These are phyloP conservation scores for Colletotrichum melonis DNA, from an alignment of 2,329 filamentous ascomycete species.

Conservation along the genomic window DNA sequence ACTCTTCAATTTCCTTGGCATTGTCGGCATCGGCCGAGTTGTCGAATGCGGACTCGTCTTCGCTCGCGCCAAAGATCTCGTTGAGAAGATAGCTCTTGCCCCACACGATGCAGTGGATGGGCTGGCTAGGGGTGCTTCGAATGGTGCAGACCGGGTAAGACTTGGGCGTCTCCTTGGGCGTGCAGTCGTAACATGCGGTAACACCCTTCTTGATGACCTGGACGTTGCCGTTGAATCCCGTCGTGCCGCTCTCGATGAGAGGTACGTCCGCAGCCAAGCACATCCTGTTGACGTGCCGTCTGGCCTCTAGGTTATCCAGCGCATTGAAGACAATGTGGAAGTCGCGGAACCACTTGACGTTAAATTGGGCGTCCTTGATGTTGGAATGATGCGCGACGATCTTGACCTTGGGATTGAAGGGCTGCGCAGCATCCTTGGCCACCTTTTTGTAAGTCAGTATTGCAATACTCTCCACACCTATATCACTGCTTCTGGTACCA, in stretches of 20 bases:
- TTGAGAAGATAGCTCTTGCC: conserved; percentile 96
- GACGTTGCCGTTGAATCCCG: conserved; percentile 97
- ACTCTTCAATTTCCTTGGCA: conserved; percentile 85
- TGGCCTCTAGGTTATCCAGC: conserved; percentile 92
- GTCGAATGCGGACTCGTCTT: conserved; percentile 86
- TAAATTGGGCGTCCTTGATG: conserved; percentile 91
- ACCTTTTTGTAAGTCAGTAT: conserved; percentile 65
- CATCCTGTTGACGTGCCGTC: conserved; percentile 97
- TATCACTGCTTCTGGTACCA: conserved; percentile 43
- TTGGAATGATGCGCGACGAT: conserved; percentile 93
- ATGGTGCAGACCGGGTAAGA: conserved; percentile 98
- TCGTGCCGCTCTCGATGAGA: conserved; percentile 95
- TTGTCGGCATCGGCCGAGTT: conserved; percentile 85
- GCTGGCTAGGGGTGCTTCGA: conserved; percentile 92
- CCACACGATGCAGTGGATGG: conserved; percentile 99
- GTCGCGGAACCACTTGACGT: conserved; percentile 84
- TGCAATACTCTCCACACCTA: background rate
- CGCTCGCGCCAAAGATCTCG: conserved; percentile 92
- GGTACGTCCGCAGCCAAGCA: conserved; percentile 91
- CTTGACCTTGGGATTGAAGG: conserved; percentile 89
- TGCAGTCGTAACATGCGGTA: conserved; percentile 97
- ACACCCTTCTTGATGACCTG: conserved; percentile 94
- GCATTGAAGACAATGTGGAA: conserved; percentile 96
- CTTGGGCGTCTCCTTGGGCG: conserved; percentile 88
- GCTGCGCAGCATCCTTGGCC: conserved; percentile 89